Base-by-base conservation (phyloP, 768 basidiomycete genomes). In the Lactarius sp. region DNA sequence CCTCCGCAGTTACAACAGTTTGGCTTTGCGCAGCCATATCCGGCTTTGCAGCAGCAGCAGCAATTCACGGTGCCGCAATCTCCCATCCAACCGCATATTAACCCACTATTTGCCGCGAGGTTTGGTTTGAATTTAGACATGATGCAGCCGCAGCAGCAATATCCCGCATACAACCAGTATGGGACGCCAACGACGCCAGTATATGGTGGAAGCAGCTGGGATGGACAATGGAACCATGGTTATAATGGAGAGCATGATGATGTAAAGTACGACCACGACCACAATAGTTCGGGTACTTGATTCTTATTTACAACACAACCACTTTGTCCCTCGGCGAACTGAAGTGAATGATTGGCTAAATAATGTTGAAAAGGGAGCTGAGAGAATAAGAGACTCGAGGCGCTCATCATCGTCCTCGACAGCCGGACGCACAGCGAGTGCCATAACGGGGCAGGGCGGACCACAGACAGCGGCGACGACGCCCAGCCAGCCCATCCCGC, bases 41-140 rank as follows among this genome's bases (percentile, higher is more conserved):
- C 68, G 22, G 46, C 36, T 9, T 7, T 39, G 5, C 61, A 59
- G 9, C 57, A 64, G 44, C 57, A 53, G 13, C 57, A 64, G 31
- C 52, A 37, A 9, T 60, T 56, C 49, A 18, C 33, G 36, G 31
- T 59, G 42, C 58, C 59, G 18, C 73, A 71, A 52, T 65, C 70
- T 36, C 71, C 78, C 70, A 77, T 90, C n/a, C 88, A 90, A 67
- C 90, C 90, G 6, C 90, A 92, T 70, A 92, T 92, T 62, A 92
- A 92, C 69, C 90, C 90, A 9, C 81, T 85, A 12, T 92, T 92
- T 73, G 87, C 88, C 14, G 81, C 83, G 37, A 75, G 76, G 34
- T 87, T 90, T 66, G 87, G 84, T 31, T 72, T 85, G 61, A 76
- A 78, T 54, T 64, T 81, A 64, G 74, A 70, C 61, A 70, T 70